phyloP scores from a whole-genome alignment of 2,329 filamentous ascomycete species.

The Aschersonia sp. region DNA sequence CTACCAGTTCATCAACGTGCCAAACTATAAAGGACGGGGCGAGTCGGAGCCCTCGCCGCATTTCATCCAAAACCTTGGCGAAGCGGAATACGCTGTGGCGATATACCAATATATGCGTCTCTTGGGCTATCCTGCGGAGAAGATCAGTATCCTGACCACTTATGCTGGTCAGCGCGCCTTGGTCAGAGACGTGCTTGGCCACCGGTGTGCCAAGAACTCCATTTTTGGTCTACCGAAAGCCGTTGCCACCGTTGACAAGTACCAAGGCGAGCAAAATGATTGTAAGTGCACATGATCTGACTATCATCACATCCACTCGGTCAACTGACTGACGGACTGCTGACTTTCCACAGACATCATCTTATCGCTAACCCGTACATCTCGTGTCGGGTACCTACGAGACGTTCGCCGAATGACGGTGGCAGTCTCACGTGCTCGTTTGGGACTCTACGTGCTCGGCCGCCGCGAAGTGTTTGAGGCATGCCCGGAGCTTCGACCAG shows the following conservation, averaged over 20 bases:
- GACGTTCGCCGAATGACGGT: conserved; percentile 91
- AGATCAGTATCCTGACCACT: conserved; percentile 82
- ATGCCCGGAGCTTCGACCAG: conserved; percentile 75
- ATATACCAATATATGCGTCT: conserved; percentile 96
- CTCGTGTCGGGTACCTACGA: conserved; percentile 78
- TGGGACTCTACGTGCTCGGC: conserved; percentile 86
- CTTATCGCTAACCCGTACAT: conserved; percentile 80
- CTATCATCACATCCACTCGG: too few relatives aligned
- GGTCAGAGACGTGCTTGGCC: conserved; percentile 71
- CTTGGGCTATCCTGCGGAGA: conserved; percentile 71
- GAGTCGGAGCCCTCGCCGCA: conserved; percentile 85
- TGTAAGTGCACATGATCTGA: conserved; percentile 34
- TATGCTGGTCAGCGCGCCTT: conserved; percentile 87
- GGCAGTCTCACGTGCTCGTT: conserved; percentile 77
- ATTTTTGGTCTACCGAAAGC: conserved; percentile 82
- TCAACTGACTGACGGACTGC: background rate
- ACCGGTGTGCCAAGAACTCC: conserved; percentile 69
- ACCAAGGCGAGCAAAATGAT: conserved; percentile 98
- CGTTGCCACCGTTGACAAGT: conserved; percentile 94
- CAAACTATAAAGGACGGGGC: conserved; percentile 80
- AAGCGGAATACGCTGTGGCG: conserved; percentile 93
- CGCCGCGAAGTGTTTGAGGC: conserved; percentile 78
- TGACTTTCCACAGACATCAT: conserved; percentile 57
- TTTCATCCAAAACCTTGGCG: conserved; percentile 91
- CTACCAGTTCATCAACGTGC: conserved; percentile 93